phyloP scores from a whole-genome alignment of 805 yeast species.

The Tanozyma kutaoensis region DNA sequence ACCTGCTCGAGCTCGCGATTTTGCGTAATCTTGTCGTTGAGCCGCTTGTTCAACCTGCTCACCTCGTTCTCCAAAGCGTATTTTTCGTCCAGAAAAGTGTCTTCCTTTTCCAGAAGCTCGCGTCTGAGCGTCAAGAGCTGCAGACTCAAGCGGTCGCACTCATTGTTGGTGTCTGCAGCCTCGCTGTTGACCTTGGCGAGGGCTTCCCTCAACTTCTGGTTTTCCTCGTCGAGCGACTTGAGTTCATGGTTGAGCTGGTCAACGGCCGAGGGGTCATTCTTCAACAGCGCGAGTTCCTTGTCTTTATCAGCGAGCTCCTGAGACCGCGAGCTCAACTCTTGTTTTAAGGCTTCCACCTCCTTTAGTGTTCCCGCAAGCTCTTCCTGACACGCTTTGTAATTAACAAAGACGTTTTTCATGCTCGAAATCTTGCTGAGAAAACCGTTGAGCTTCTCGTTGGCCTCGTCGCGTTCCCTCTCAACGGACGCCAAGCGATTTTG shows the following conservation, averaged over 20 bases:
- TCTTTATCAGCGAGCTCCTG: constrained; percentile 13
- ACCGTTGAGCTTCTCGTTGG: constrained; percentile 47
- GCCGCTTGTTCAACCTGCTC: constrained; percentile 23
- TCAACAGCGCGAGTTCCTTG: constrained; percentile 12
- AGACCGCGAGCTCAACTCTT: constrained; percentile 30
- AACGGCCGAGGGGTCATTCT: too few relatives aligned
- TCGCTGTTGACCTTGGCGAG: constrained; percentile 6
- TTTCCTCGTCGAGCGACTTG: constrained; percentile 4
- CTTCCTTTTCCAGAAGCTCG: constrained; percentile 21
- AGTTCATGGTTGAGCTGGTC: too few relatives aligned
- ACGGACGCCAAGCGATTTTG: constrained; percentile 3
- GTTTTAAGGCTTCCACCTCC: constrained; percentile 14
- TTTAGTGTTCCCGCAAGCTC: constrained; percentile 34
- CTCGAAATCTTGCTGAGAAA: constrained; percentile 51
- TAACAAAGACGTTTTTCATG: constrained; percentile 59
- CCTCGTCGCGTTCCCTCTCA: constrained; percentile 36
- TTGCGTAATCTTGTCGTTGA: constrained; percentile 26
- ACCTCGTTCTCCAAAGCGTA: constrained; percentile 26
- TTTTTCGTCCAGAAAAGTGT: constrained; percentile 21
- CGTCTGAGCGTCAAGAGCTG: constrained; percentile 24
- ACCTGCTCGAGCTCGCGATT: constrained; percentile 26
- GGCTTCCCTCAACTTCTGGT: constrained; percentile 9
- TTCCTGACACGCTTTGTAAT: constrained; percentile 58
- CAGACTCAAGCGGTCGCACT: constrained; percentile 37
- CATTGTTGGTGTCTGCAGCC: constrained; percentile 31